Conservation (phyloP, 192 early-diverging fungal genomes). For the Dissophora ornata region DNA sequence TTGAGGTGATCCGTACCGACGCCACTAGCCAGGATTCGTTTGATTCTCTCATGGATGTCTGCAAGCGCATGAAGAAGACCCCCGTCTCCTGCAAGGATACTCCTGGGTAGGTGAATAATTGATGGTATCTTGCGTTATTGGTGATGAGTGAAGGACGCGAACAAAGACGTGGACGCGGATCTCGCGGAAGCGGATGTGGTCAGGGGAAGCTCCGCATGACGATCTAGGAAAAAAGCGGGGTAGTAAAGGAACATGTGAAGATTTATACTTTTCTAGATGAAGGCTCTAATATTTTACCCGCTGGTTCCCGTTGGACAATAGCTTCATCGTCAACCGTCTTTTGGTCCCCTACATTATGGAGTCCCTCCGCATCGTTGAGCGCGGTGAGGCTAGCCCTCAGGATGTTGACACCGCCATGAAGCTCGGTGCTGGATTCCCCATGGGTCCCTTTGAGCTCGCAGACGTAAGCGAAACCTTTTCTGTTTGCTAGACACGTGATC, state of each 20-base stretch:
- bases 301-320: conserved; percentile 20
- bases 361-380: conserved; percentile 90
- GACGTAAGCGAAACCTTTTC: conserved; percentile 63
- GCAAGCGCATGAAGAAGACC: conserved; percentile 83
- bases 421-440: conserved; percentile 95
- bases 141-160: no score
- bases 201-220: no score
- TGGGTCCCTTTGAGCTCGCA: conserved; percentile 90
- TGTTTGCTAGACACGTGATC: neutral
- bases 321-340: conserved; percentile 95
- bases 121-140: no score
- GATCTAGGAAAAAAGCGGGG: no score
- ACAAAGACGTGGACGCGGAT: no score
- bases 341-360: conserved; percentile 98
- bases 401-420: conserved; percentile 98
- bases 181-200: no score
- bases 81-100: conserved; percentile 97
- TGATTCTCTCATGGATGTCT: conserved; percentile 73
- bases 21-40: conserved; percentile 71
- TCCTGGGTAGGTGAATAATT: conserved; percentile 72
- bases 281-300: neutral
- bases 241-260: conserved; percentile 35
- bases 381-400: conserved; percentile 82
- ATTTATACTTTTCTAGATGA: conserved; percentile 6
- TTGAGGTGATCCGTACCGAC: conserved; percentile 88